These are phyloP conservation scores for Ceratocystis diversiconidia DNA, from an alignment of 2,329 filamentous ascomycete species.

Conservation along the genomic window DNA sequence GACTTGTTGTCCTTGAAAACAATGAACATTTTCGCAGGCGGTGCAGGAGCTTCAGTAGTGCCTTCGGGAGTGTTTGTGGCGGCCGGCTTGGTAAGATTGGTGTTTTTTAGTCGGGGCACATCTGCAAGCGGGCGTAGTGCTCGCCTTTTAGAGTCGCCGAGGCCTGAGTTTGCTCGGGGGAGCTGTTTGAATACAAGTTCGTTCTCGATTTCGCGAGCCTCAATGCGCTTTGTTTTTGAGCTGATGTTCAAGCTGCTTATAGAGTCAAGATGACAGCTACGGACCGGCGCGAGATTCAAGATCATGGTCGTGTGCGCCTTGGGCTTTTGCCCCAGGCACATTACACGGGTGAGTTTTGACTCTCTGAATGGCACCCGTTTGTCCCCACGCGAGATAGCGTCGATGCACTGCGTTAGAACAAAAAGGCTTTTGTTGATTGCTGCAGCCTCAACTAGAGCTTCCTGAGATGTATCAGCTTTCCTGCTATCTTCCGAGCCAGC, in stretches of 20 bases:
- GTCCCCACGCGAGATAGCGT: constrained; percentile 68
- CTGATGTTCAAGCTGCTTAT: constrained; percentile 89
- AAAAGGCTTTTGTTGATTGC: constrained; percentile 97
- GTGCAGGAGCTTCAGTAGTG: constrained; percentile 42
- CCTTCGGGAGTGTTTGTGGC: constrained; percentile 19
- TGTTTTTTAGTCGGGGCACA: not conserved
- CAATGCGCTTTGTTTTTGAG: constrained; percentile 89
- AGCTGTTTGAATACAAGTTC: constrained; percentile 75
- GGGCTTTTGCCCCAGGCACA: constrained; percentile 74
- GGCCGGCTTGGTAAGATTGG: not conserved
- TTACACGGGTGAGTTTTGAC: constrained; percentile 91
- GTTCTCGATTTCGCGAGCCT: constrained; percentile 90
- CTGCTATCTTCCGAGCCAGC: constrained; percentile 93
- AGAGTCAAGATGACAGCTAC: constrained; percentile 86
- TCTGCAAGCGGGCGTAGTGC: constrained; percentile 54
- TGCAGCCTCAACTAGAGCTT: constrained; percentile 83
- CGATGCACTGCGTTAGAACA: constrained; percentile 85
- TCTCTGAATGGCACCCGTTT: constrained; percentile 82
- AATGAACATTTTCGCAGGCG: constrained; percentile 69
- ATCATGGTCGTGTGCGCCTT: constrained; percentile 95
- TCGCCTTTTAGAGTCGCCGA: constrained; percentile 45
- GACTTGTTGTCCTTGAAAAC: constrained; percentile 65
- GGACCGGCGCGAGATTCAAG: constrained; percentile 78
- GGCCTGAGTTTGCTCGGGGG: constrained; percentile 37
- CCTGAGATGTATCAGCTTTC: constrained; percentile 83